phyloP scores from a whole-genome alignment of 495 filamentous ascomycete genomes.

The Neurospora intermedia region DNA sequence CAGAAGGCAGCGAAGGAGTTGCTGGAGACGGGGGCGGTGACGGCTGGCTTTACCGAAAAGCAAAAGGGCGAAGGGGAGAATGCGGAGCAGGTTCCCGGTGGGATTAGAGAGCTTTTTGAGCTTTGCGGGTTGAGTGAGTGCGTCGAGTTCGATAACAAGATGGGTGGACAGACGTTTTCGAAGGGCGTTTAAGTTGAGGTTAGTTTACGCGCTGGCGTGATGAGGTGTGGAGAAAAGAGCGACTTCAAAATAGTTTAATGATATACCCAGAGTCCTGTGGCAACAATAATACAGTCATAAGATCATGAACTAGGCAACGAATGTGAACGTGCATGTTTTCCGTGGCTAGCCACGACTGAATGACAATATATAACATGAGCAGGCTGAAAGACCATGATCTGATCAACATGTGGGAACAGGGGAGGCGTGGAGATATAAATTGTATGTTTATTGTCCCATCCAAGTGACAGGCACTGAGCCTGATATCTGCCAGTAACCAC shows the following conservation, averaged over 20 bases:
- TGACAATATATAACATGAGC: not conserved
- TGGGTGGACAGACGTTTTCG: conserved; percentile 19
- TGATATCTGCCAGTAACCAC: not conserved
- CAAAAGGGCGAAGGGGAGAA: conserved; percentile 14
- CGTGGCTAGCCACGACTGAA: not conserved
- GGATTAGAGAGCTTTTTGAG: conserved; percentile 52
- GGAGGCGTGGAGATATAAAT: not conserved
- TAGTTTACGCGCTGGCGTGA: not conserved
- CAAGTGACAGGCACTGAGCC: not conserved
- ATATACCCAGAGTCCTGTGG: not conserved
- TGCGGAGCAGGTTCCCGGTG: conserved; percentile 36
- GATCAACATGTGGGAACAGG: not conserved
- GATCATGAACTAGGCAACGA: not conserved
- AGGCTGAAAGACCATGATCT: not conserved
- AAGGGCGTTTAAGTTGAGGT: conserved; percentile 12
- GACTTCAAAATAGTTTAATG: not conserved
- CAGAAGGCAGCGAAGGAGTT: conserved; percentile 33
- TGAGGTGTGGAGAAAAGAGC: not conserved
- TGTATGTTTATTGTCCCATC: not conserved
- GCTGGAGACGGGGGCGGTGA: conserved; percentile 35
- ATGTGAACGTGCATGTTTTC: not conserved
- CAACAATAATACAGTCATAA: not conserved
- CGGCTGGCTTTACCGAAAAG: conserved; percentile 5
- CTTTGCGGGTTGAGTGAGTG: conserved; percentile 40
- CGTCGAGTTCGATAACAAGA: conserved; percentile 23